Percentiles rank a stretch among this genome's conserved stretches.
Conservation (phyloP, 345 rosid species). For the Salix arbutifolia region DNA sequence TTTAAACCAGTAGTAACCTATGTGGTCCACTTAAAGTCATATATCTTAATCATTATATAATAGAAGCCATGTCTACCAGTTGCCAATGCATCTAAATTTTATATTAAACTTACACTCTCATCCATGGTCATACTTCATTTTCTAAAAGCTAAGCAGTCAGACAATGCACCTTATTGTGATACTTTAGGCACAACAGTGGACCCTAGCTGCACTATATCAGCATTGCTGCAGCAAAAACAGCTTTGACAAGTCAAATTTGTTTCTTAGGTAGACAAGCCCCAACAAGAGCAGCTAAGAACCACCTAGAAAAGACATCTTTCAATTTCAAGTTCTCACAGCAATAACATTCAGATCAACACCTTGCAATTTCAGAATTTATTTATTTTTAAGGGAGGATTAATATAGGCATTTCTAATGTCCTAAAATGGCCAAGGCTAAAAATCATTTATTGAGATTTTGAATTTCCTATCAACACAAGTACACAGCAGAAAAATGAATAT, state of each 20-base stretch:
- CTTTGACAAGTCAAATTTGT: constrained; percentile 10
- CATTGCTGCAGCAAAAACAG: neutral
- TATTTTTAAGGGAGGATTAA: neutral
- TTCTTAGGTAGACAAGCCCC: neutral
- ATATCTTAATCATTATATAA: constrained; percentile 21
- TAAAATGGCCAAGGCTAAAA: neutral
- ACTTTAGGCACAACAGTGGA: constrained; percentile 4
- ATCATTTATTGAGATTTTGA: neutral
- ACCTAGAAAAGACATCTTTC: neutral
- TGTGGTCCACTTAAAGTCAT: neutral
- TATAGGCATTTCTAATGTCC: neutral
- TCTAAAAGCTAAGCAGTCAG: constrained; percentile 20
- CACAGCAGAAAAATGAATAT: neutral
- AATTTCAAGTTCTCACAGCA: neutral
- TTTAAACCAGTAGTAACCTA: neutral
- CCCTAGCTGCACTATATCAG: constrained; percentile 3
- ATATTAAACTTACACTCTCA: neutral
- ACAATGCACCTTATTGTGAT: neutral
- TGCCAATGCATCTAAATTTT: constrained; percentile 33
- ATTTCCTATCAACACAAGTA: neutral
- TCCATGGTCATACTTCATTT: constrained; percentile 35
- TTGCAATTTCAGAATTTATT: neutral
- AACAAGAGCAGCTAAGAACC: neutral
- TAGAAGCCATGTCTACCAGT: constrained; percentile 36
- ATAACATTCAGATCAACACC: neutral